Percentiles rank a stretch among this genome's conserved stretches.
phyloP scores from a whole-genome alignment of 495 filamentous ascomycete species.

The Trichoderma reesei region DNA sequence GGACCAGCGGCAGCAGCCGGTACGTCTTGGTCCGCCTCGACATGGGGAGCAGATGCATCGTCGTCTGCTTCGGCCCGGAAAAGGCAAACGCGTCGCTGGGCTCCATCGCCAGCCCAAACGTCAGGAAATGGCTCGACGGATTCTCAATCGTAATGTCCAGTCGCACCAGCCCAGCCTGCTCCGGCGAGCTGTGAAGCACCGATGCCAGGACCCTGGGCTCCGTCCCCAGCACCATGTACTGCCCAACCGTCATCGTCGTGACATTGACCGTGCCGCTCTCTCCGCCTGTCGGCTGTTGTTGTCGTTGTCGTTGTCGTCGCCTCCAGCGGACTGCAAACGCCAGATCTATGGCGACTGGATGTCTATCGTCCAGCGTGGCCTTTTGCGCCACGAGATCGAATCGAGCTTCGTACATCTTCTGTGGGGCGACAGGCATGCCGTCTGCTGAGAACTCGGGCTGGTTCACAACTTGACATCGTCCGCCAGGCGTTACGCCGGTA shows the following conservation, averaged over 20 bases:
- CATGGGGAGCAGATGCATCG: conserved; percentile 68
- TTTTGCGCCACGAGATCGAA: conserved; percentile 69
- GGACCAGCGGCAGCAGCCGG: conserved; percentile 49
- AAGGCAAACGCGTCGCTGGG: conserved; percentile 88
- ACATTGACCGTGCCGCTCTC: conserved; percentile 34
- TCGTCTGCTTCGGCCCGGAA: conserved; percentile 71
- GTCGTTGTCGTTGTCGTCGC: conserved; percentile 38
- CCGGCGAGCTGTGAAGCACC: conserved; percentile 32
- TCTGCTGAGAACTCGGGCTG: conserved; percentile 18
- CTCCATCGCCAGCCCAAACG: conserved; percentile 87
- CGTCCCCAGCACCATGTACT: conserved; percentile 64
- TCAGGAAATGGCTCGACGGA: conserved; percentile 85
- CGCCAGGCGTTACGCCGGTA: conserved; percentile 43
- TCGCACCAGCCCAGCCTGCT: conserved; percentile 22
- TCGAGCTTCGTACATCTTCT: conserved; percentile 56
- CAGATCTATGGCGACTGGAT: conserved; percentile 60
- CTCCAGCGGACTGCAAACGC: conserved; percentile 69
- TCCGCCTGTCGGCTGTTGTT: conserved; percentile 18
- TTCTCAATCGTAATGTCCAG: conserved; percentile 76
- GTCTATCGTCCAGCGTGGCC: conserved; percentile 65
- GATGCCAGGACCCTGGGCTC: conserved; percentile 83
- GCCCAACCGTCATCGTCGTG: conserved; percentile 60
- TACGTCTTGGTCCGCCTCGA: conserved; percentile 62
- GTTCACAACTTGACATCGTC: conserved; percentile 28
- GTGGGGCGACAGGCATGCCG: conserved; percentile 41